Percentiles rank a stretch among this genome's conserved stretches.
phyloP scores from a whole-genome alignment of 2,329 filamentous ascomycete genomes.

The Venturia carpophila region DNA sequence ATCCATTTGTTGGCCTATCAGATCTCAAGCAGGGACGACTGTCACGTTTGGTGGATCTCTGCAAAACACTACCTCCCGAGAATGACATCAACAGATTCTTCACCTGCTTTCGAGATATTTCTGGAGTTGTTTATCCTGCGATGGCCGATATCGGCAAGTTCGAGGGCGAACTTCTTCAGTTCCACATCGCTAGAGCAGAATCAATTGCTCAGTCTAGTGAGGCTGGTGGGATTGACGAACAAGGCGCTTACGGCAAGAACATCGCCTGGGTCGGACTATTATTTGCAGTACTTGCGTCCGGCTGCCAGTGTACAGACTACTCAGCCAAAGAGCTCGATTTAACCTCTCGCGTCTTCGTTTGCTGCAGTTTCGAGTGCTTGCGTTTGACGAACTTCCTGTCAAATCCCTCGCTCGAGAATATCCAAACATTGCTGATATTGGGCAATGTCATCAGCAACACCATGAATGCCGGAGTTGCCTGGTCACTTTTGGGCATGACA shows the following conservation, averaged over 20 bases:
- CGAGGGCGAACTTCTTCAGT: slow-evolving; percentile 46
- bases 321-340: slow-evolving; percentile 53
- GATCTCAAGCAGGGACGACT: slow-evolving; percentile 51
- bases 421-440: slow-evolving; percentile 54
- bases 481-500: slow-evolving; percentile 52
- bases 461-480: slow-evolving; percentile 58
- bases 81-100: slow-evolving; percentile 47
- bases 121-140: slow-evolving; percentile 54
- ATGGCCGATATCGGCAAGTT: slow-evolving; percentile 49
- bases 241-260: slow-evolving; percentile 50
- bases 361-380: slow-evolving; percentile 57
- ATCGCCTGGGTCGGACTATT: slow-evolving; percentile 52
- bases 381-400: slow-evolving; percentile 58
- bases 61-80: slow-evolving; percentile 51
- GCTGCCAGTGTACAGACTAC: slow-evolving; percentile 52
- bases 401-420: slow-evolving; percentile 52
- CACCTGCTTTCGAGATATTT: slow-evolving; percentile 46
- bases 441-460: slow-evolving; percentile 56
- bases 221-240: slow-evolving; percentile 41
- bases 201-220: slow-evolving; percentile 20
- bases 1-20: slow-evolving; percentile 59
- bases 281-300: slow-evolving; percentile 55
- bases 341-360: slow-evolving; percentile 57
- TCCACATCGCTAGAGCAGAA: slow-evolving; percentile 45
- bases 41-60: slow-evolving; percentile 50